A percentile compares a stretch with the other conserved stretches of the same genome.
These are phyloP conservation scores for Termitomyces sp. DNA, from an alignment of 768 basidiomycete species.

Conservation along the genomic window DNA sequence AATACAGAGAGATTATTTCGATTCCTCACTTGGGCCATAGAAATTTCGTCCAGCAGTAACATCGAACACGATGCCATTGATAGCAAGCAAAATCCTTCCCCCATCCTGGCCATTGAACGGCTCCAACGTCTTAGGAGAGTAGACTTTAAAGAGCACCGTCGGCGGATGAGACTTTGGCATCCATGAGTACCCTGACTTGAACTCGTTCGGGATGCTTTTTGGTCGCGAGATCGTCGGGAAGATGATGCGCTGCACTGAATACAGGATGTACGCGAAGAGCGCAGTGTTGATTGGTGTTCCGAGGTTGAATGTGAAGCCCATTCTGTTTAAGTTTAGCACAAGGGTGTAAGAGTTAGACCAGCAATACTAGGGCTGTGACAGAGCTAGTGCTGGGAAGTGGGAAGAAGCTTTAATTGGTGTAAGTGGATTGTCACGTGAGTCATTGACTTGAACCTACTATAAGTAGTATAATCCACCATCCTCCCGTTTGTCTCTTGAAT, in stretches of 20 bases:
- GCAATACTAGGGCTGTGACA: too few species aligned
- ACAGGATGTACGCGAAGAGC: conserved; percentile 74
- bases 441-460: too few species aligned
- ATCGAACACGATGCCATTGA: conserved; percentile 88
- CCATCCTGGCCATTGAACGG: conserved; percentile 63
- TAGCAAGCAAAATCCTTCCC: conserved; percentile 77
- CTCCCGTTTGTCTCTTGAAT: too few species aligned
- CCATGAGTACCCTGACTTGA: conserved; percentile 88
- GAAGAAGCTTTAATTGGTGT: too few species aligned
- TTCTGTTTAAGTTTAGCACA: conserved; percentile 10
- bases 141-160: conserved; percentile 72
- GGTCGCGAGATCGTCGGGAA: conserved; percentile 61
- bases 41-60: conserved; percentile 87
- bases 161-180: conserved; percentile 81
- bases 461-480: too few species aligned
- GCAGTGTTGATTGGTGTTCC: conserved; percentile 80
- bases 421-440: too few species aligned
- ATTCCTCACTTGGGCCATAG: conserved; percentile 84
- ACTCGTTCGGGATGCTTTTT: conserved; percentile 55
- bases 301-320: conserved; percentile 44
- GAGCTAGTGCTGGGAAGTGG: too few species aligned
- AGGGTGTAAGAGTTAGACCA: neutral
- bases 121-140: conserved; percentile 72
- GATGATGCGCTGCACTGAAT: conserved; percentile 69
- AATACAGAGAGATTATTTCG: neutral